Evolutionary conservation across 331 rosid genomes (phyloP), one percentile per base, ranked within the genome.

Genomic region (Acacia concinna): DNA sequence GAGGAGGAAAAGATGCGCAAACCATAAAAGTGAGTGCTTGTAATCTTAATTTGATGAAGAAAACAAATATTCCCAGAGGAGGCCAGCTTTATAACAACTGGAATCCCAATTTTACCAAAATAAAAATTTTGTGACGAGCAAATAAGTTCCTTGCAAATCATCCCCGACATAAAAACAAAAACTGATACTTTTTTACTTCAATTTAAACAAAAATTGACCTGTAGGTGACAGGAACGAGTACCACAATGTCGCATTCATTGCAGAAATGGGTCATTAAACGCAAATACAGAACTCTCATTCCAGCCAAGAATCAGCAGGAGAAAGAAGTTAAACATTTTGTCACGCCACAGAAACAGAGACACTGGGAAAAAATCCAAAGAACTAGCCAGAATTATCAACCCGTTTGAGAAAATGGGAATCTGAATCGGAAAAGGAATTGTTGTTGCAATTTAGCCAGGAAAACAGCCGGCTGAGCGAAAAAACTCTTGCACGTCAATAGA

Each of bases 271-370:
- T 73, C 57, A 31, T 54, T 63, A 77, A 73, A 27, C 65, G 62
- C 47, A 80, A 64, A 11, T 27, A 30, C 77, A 35, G n/a, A 56
- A 14, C 28, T 13, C 46, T 56, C 75, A 81, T 78, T 78, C 46
- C 57, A 80, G 67, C 54, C 57, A 47, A 73, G 73, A 76, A 20
- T 40, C 49, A 81, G 51, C 38, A 65, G n/a, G 14, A 57, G 40
- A 56, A 73, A n/a, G 59, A 75, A 30, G 64, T 23, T 56, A 34
- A 38, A 31, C 21, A 65, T 81, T 60, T 68, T 20, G 10, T 78
- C 73, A 78, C 75, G 41, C 74, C 79, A 76, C 20, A 73, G 18
- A 59, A 30, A 75, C 67, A 81, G 20, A 38, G 77, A 72, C 66
- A 75, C 75, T 62, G 52, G 49, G 71, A 66, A 74, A 63, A 12